Conservation (phyloP, 169 alveolate species). For the Plasmodium yoelii region DNA sequence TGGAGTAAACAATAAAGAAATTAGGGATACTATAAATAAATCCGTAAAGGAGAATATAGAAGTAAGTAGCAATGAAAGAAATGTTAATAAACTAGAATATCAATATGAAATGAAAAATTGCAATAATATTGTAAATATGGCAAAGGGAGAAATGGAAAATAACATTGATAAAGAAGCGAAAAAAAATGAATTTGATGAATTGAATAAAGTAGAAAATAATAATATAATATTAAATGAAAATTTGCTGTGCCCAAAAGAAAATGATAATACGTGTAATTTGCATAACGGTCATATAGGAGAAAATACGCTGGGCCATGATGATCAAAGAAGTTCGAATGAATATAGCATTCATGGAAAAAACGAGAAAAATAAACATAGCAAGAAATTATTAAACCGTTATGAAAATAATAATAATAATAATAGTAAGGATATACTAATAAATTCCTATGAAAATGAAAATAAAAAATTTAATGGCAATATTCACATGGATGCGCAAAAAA, state of each 20-base stretch:
- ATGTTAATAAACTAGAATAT: background rate
- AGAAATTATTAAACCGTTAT: slow-evolving; percentile 1
- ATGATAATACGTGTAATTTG: background rate
- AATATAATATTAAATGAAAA: slow-evolving; percentile 13
- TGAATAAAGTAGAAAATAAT: background rate
- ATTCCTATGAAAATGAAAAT: slow-evolving; percentile 9
- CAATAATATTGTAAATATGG: slow-evolving; percentile 10
- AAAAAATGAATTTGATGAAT: slow-evolving; percentile 4
- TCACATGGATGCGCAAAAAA: background rate
- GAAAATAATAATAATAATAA: background rate
- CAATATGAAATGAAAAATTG: background rate
- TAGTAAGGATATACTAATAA: slow-evolving; percentile 12
- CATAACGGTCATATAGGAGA: slow-evolving; percentile 7
- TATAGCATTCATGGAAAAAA: slow-evolving; percentile 12
- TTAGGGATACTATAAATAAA: background rate
- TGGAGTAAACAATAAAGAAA: slow-evolving; percentile 12
- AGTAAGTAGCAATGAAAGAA: background rate
- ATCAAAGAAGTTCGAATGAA: slow-evolving; percentile 20
- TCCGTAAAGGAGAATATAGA: background rate
- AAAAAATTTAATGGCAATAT: slow-evolving; percentile 24
- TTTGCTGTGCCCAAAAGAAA: slow-evolving; percentile 5
- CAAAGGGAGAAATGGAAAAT: background rate
- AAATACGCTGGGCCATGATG: background rate
- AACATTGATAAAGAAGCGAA: background rate
- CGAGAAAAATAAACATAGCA: slow-evolving; percentile 8